phyloP scores from a whole-genome alignment of 2,329 filamentous ascomycete genomes.

The Hypoxylon sp. region DNA sequence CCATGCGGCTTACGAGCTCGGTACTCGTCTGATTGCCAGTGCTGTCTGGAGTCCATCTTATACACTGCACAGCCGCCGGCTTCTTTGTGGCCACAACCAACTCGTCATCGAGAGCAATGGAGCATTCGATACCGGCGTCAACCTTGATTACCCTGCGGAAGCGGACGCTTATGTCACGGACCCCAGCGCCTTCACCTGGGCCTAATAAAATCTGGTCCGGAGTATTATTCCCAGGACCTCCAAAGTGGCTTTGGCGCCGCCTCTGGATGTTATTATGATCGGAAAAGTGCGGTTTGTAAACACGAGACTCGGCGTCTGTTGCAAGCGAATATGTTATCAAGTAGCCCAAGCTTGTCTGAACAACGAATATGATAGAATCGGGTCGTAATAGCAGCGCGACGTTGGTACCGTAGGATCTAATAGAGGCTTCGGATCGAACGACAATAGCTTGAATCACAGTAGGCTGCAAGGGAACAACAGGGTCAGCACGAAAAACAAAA shows the following conservation, averaged over 20 bases:
- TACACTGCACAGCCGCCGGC: constrained; percentile 95
- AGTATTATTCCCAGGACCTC: constrained; percentile 64
- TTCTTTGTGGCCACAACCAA: constrained; percentile 91
- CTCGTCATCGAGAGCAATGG: constrained; percentile 90
- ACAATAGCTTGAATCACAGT: constrained; percentile 89
- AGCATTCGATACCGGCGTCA: constrained; percentile 91
- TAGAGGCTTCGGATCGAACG: constrained; percentile 81
- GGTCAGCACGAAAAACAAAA: constrained; percentile 41
- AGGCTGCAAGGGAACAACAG: constrained; percentile 67
- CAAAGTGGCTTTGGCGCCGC: constrained; percentile 70
- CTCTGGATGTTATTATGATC: constrained; percentile 73
- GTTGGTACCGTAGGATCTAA: constrained; percentile 87
- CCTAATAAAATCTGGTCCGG: constrained; percentile 76
- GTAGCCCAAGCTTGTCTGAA: constrained; percentile 87
- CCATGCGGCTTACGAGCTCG: constrained; percentile 87
- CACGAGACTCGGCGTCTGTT: constrained; percentile 81
- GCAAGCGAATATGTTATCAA: constrained; percentile 95
- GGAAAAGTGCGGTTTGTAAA: constrained; percentile 86
- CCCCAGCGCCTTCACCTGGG: constrained; percentile 82
- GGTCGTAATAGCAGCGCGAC: constrained; percentile 86
- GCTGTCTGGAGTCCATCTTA: constrained; percentile 90
- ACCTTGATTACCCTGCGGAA: constrained; percentile 99
- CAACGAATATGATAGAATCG: constrained; percentile 90
- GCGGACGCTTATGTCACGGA: constrained; percentile 87
- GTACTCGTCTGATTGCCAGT: constrained; percentile 88